Evolutionary conservation across 345 rosid species (phyloP).

Genomic region (Mallotus nudiflorus): DNA sequence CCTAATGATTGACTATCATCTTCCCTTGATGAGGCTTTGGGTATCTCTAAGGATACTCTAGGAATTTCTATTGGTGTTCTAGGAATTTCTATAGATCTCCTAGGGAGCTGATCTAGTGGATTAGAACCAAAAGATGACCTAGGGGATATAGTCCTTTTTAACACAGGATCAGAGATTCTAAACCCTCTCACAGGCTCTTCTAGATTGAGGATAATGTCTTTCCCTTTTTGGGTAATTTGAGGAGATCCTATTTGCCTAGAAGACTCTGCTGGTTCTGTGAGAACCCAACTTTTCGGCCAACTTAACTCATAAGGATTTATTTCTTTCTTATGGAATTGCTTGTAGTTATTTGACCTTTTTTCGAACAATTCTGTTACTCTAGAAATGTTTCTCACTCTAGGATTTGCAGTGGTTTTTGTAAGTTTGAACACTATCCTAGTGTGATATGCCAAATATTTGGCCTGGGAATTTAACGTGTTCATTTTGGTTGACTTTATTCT

Average conservation of each 20-base stretch:
- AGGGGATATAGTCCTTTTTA: background rate
- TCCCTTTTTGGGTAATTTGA: background rate
- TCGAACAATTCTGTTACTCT: background rate
- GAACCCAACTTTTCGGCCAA: background rate
- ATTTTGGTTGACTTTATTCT: background rate
- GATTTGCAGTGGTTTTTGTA: background rate
- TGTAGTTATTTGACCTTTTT: background rate
- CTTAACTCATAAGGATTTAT: background rate
- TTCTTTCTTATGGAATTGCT: background rate
- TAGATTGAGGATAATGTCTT: too few species aligned
- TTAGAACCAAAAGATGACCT: too few species aligned
- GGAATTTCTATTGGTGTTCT: too few species aligned
- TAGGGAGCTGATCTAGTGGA: too few species aligned
- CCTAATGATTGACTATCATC: background rate
- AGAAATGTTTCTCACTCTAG: background rate
- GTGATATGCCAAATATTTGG: background rate
- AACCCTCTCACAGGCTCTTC: background rate
- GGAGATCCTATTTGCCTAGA: background rate
- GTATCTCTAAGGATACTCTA: too few species aligned
- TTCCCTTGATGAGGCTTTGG: too few species aligned
- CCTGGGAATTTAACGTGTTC: background rate
- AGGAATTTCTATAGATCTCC: too few species aligned
- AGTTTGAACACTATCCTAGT: background rate
- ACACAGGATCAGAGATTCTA: background rate
- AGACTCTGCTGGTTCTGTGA: background rate